A percentile compares a stretch with the other conserved stretches of the same genome.
Conservation (phyloP, 345 rosid genomes). For the Jatropha curcas region DNA sequence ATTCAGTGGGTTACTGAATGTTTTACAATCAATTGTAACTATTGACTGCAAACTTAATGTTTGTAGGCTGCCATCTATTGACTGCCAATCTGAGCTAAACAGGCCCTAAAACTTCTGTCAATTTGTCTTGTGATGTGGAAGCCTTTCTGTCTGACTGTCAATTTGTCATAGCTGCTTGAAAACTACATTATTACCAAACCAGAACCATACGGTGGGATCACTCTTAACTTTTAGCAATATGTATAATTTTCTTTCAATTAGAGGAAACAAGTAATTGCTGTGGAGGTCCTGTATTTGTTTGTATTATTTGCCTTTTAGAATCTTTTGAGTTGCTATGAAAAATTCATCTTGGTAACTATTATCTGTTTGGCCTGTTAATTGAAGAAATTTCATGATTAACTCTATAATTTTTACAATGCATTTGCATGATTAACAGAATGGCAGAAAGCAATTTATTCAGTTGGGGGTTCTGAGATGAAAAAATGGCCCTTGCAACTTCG, state of each 20-base stretch:
- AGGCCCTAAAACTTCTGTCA: not conserved
- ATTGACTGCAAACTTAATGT: too few relatives aligned
- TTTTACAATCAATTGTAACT: too few relatives aligned
- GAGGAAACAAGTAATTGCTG: not conserved
- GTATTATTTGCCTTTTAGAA: not conserved
- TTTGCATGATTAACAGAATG: constrained; percentile 62
- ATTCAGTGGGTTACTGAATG: too few relatives aligned
- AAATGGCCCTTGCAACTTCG: constrained; percentile 95
- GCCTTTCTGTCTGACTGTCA: not conserved
- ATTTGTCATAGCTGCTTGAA: not conserved
- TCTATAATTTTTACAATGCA: constrained; percentile 13
- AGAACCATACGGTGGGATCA: not conserved
- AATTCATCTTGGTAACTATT: not conserved
- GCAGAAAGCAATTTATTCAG: constrained; percentile 96
- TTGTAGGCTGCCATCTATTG: too few relatives aligned
- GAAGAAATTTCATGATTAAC: not conserved
- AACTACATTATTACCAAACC: not conserved
- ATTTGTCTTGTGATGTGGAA: not conserved
- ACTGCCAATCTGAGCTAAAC: too few relatives aligned
- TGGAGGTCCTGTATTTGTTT: not conserved
- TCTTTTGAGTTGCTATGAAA: not conserved
- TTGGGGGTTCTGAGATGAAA: constrained; percentile 87
- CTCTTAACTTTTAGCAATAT: not conserved
- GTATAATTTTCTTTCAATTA: not conserved
- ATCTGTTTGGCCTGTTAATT: constrained; percentile 8